Conservation (phyloP, 2,329 filamentous ascomycete genomes). For the Cryoendolithus antarcticus region DNA sequence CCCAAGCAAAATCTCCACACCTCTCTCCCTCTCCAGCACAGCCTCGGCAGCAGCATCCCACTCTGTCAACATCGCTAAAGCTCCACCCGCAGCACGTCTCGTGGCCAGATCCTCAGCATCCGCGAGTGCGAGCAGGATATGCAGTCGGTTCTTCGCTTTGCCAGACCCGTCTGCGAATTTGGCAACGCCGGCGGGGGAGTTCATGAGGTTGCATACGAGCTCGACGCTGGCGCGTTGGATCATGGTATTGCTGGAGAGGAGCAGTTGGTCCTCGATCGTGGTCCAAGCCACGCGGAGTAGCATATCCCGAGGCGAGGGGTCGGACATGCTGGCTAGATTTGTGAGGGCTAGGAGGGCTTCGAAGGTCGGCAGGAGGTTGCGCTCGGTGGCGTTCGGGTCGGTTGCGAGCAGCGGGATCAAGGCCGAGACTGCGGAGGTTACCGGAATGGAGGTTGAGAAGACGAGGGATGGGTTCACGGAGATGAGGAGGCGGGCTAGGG, state of each 20-base stretch:
- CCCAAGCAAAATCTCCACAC: conserved; percentile 62
- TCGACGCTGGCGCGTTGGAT: conserved; percentile 78
- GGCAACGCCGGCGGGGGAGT: conserved; percentile 51
- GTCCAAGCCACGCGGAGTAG: conserved; percentile 66
- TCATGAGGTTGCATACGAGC: conserved; percentile 80
- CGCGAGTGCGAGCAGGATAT: conserved; percentile 75
- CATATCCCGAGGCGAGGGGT: conserved; percentile 46
- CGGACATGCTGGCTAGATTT: conserved; percentile 71
- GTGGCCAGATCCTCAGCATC: conserved; percentile 75
- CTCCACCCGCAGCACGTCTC: conserved; percentile 73
- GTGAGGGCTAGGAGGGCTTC: conserved; percentile 86
- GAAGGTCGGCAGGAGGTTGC: conserved; percentile 78
- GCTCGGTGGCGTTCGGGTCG: conserved; percentile 42
- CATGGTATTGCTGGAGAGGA: conserved; percentile 62
- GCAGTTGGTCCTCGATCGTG: conserved; percentile 71
- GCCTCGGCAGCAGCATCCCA: conserved; percentile 63
- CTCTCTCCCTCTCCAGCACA: conserved; percentile 58
- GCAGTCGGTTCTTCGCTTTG: conserved; percentile 60
- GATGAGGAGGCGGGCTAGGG: conserved; percentile 52
- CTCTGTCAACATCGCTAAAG: conserved; percentile 69
- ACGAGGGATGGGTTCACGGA: conserved; percentile 50
- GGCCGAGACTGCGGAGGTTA: conserved; percentile 67
- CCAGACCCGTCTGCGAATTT: conserved; percentile 57
- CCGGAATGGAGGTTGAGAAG: conserved; percentile 63
- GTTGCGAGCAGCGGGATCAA: conserved; percentile 61